phyloP scores from a whole-genome alignment of 2,329 filamentous ascomycete genomes.

The Trichoderma atroviride region DNA sequence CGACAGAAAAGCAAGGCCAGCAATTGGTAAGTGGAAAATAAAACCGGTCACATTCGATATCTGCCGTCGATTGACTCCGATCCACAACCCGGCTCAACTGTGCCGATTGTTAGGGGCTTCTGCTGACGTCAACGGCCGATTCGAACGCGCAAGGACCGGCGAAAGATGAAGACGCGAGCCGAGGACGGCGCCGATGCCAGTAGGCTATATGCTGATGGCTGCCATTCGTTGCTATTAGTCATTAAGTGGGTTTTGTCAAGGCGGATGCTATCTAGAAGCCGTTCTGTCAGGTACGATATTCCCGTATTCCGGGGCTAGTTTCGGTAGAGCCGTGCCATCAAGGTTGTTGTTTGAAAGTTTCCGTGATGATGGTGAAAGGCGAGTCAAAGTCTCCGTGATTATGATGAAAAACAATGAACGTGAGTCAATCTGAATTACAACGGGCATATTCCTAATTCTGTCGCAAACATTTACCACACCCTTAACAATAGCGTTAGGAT shows the following conservation, averaged over 20 bases:
- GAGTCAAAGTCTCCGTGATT: background rate
- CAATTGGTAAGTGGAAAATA: background rate
- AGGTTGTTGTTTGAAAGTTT: background rate
- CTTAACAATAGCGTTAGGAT: background rate
- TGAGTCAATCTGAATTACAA: background rate
- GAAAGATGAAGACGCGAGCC: slow-evolving; percentile 13
- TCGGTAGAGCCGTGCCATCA: background rate
- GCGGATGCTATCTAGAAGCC: background rate
- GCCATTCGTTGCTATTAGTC: background rate
- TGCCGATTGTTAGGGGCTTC: slow-evolving; percentile 17
- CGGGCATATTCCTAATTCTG: background rate
- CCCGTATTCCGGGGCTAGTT: background rate
- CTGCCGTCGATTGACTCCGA: slow-evolving; percentile 14
- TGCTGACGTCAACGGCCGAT: slow-evolving; percentile 18
- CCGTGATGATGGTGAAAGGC: background rate
- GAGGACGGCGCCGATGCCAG: slow-evolving; percentile 10
- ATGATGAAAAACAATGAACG: background rate
- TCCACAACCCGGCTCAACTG: slow-evolving; percentile 19
- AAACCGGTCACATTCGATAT: slow-evolving; percentile 2
- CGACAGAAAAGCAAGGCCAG: background rate
- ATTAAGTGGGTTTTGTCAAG: background rate
- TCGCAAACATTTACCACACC: background rate
- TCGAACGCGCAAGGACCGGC: background rate
- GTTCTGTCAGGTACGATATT: background rate
- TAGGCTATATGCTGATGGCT: background rate